These are phyloP conservation scores for Trichosporon sp. DNA, from an alignment of 1,284 basidiomycete species.

Conservation along the genomic window DNA sequence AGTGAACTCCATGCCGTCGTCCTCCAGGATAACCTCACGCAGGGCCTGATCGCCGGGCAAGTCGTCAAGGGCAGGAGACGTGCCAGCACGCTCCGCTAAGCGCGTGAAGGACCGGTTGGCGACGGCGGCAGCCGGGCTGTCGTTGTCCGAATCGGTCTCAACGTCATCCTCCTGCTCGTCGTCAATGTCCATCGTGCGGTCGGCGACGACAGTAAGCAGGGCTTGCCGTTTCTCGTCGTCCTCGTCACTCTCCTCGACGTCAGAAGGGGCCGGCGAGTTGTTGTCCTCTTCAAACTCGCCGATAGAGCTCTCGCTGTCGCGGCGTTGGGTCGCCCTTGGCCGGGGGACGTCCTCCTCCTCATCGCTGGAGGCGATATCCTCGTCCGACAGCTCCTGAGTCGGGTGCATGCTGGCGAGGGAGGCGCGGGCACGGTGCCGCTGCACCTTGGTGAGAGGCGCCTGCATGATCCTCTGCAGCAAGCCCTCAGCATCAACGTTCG, in stretches of 20 bases:
- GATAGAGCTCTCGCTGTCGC: constrained; percentile 35
- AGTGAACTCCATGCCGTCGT: constrained; percentile 8
- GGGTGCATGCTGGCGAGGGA: constrained; percentile 34
- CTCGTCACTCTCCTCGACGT: not conserved
- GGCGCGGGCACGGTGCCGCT: constrained; percentile 25
- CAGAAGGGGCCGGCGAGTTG: not conserved
- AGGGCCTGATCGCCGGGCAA: constrained; percentile 16
- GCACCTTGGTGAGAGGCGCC: constrained; percentile 28
- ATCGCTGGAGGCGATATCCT: constrained; percentile 12
- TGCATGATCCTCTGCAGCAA: constrained; percentile 30
- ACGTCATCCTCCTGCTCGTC: not conserved
- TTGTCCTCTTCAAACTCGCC: constrained; percentile 33
- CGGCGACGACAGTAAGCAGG: not conserved
- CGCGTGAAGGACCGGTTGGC: constrained; percentile 8
- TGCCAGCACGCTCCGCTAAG: not conserved
- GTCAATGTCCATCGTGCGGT: not conserved
- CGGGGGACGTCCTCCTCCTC: constrained; percentile 18
- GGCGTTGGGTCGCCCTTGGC: constrained; percentile 6
- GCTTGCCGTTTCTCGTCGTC: not conserved
- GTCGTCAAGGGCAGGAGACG: constrained; percentile 8
- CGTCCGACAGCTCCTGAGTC: constrained; percentile 19
- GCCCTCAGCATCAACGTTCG: constrained; percentile 21
- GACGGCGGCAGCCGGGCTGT: not conserved
- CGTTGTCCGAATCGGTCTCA: constrained; percentile 4
- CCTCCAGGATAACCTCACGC: constrained; percentile 19